Evolutionary conservation across 805 yeast species (phyloP).

Genomic region (Wickerhamomyces queroliae): DNA sequence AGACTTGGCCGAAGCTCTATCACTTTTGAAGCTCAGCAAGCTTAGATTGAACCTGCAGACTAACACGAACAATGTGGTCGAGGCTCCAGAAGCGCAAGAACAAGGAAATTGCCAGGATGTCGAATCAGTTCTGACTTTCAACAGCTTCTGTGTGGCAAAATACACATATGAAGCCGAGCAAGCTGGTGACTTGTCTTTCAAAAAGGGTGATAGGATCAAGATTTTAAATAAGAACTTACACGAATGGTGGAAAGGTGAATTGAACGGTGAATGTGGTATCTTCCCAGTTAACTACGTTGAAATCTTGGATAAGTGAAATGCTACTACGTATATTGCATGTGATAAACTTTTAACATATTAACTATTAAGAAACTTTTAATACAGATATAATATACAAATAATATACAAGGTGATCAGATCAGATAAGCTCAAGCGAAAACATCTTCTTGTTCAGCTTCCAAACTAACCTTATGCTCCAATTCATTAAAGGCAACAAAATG

Average conservation of each 20-base stretch:
- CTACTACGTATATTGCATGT: background rate
- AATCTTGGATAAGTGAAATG: background rate
- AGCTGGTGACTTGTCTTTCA: slow-evolving; percentile 37
- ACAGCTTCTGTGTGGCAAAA: slow-evolving; percentile 31
- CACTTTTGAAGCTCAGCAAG: background rate
- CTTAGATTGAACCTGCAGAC: too few relatives aligned
- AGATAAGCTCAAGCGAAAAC: slow-evolving; percentile 38
- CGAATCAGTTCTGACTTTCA: slow-evolving; percentile 10
- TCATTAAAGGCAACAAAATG: slow-evolving; percentile 78
- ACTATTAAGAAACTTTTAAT: background rate
- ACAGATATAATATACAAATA: background rate
- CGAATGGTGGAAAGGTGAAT: slow-evolving; percentile 22
- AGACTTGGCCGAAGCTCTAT: background rate
- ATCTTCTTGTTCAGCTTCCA: slow-evolving; percentile 66
- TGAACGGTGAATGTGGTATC: slow-evolving; percentile 12
- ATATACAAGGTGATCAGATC: too few relatives aligned
- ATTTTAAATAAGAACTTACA: slow-evolving; percentile 23
- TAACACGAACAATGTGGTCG: too few relatives aligned
- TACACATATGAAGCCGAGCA: slow-evolving; percentile 32
- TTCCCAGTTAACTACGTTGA: slow-evolving; percentile 18
- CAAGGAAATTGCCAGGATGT: too few relatives aligned
- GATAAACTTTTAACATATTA: background rate
- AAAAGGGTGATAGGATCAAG: slow-evolving; percentile 36
- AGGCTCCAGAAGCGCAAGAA: slow-evolving; percentile 1
- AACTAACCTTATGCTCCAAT: slow-evolving; percentile 44